These are phyloP conservation scores for Claviceps purpurea DNA, from an alignment of 2,329 filamentous ascomycete species.

Conservation along the genomic window DNA sequence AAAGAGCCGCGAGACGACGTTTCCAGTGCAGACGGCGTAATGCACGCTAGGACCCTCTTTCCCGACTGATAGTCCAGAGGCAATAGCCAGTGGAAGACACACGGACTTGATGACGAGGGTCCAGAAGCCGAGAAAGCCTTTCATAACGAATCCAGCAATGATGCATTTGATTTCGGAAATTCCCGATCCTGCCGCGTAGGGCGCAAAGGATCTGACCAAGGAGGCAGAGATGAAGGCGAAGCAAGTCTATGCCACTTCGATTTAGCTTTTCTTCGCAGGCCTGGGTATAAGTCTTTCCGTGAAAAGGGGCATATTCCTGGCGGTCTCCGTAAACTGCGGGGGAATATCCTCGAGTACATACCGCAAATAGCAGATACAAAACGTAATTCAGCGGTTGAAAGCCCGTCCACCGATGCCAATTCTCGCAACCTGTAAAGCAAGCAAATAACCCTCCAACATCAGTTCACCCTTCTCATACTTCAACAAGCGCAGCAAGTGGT, in stretches of 20 bases:
- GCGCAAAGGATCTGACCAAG: slow-evolving; percentile 82
- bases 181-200: slow-evolving; percentile 89
- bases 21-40: slow-evolving; percentile 94
- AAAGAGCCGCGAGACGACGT: slow-evolving; percentile 88
- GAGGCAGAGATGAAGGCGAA: slow-evolving; percentile 75
- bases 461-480: background rate
- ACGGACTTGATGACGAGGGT: slow-evolving; percentile 92
- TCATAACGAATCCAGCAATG: slow-evolving; percentile 98
- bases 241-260: slow-evolving; percentile 35
- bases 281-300: background rate
- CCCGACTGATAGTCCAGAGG: slow-evolving; percentile 83
- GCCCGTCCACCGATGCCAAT: slow-evolving; percentile 83
- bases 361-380: slow-evolving; percentile 75
- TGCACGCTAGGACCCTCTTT: slow-evolving; percentile 99
- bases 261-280: background rate
- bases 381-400: slow-evolving; percentile 71
- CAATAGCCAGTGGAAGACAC: slow-evolving; percentile 80
- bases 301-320: background rate
- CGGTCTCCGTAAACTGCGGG: too few species aligned
- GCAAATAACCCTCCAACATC: background rate
- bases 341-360: slow-evolving; percentile 23
- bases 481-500: background rate
- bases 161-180: slow-evolving; percentile 99
- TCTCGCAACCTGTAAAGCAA: slow-evolving; percentile 49
- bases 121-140: slow-evolving; percentile 85